Conservation (phyloP, 1,284 basidiomycete genomes). For the Boletus semigastroideus region DNA sequence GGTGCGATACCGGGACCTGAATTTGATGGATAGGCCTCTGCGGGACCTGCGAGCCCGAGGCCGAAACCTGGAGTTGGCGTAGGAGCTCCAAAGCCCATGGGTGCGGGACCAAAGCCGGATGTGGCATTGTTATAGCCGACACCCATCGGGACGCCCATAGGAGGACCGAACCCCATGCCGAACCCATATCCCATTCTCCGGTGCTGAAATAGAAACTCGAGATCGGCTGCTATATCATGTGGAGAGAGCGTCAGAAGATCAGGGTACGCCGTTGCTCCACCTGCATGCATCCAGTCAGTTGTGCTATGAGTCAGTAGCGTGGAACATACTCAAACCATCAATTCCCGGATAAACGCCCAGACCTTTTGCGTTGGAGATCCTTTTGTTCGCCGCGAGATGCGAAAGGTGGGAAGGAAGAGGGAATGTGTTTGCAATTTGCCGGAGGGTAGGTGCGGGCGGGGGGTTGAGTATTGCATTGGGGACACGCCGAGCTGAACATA, state of each 20-base stretch:
- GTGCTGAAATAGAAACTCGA: slow-evolving; percentile 54
- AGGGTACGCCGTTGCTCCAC: slow-evolving; percentile 45
- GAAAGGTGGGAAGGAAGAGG: slow-evolving; percentile 30
- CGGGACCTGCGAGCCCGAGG: slow-evolving; percentile 16
- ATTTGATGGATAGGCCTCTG: slow-evolving; percentile 22
- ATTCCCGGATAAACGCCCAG: slow-evolving; percentile 21
- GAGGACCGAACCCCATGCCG: slow-evolving; percentile 30
- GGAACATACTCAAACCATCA: slow-evolving; percentile 21
- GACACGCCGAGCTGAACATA: slow-evolving; percentile 45
- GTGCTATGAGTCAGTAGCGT: slow-evolving; percentile 4
- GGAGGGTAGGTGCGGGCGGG: slow-evolving; percentile 46
- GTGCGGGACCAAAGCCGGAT: slow-evolving; percentile 21
- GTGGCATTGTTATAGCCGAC: slow-evolving; percentile 19
- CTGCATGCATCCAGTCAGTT: slow-evolving; percentile 14
- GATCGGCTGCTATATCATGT: slow-evolving; percentile 52
- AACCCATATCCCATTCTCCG: slow-evolving; percentile 36
- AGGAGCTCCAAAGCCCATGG: slow-evolving; percentile 21
- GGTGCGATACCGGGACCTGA: slow-evolving; percentile 12
- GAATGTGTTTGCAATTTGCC: slow-evolving; percentile 47
- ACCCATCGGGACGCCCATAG: slow-evolving; percentile 27
- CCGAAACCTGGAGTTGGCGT: slow-evolving; percentile 19
- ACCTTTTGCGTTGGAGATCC: slow-evolving; percentile 12
- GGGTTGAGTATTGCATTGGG: slow-evolving; percentile 44
- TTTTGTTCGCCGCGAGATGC: slow-evolving; percentile 21
- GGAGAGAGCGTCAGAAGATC: slow-evolving; percentile 51